These are phyloP conservation scores for Phaseolus coccineus DNA, from an alignment of 331 rosid genomes.

Conservation along the genomic window DNA sequence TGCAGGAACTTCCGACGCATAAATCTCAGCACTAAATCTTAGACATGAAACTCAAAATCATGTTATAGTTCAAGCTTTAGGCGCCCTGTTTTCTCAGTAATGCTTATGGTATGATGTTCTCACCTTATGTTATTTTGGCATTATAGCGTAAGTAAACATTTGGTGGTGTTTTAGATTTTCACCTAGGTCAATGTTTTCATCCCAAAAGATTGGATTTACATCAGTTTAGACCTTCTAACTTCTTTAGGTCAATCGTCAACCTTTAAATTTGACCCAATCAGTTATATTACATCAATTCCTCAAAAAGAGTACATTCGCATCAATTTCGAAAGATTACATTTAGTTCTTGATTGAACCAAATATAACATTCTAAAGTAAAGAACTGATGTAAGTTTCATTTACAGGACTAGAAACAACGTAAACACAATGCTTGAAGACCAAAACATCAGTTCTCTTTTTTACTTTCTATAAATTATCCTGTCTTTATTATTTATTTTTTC, in stretches of 20 bases:
- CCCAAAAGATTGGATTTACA: not conserved
- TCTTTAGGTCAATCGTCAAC: not conserved
- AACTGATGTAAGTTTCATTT: not conserved
- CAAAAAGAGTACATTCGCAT: too few relatives aligned
- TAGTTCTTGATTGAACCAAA: not conserved
- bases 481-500: not conserved
- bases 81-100: not conserved
- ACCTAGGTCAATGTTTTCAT: not conserved
- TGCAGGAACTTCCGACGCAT: constrained; percentile 74
- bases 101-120: constrained; percentile 23
- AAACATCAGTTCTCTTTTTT: not conserved
- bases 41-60: constrained; percentile 42
- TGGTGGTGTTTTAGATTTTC: constrained; percentile 2
- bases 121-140: constrained; percentile 1
- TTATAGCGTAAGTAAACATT: constrained; percentile 32
- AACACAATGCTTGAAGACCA: constrained; percentile 10
- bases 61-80: constrained; percentile 33
- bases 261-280: constrained; percentile 12
- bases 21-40: constrained; percentile 64
- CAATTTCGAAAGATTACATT: not conserved
- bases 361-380: not conserved
- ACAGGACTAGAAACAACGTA: not conserved
- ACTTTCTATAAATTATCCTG: not conserved
- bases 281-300: not conserved
- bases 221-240: constrained; percentile 17